Evolutionary conservation across 345 rosid genomes (phyloP).

Genomic region (Microthlaspi erraticum): DNA sequence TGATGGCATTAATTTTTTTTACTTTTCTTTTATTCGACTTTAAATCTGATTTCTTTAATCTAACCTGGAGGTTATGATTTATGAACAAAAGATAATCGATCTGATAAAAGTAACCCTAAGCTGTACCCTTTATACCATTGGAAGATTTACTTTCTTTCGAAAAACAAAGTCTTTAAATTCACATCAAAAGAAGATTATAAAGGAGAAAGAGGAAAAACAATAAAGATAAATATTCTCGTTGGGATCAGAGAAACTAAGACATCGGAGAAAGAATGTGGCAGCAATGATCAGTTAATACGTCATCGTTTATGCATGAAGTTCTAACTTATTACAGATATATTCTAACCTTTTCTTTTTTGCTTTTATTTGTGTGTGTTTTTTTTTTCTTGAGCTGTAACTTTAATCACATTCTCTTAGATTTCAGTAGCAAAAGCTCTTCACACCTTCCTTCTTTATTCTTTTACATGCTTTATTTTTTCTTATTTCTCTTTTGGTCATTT

Average conservation of each 20-base stretch:
- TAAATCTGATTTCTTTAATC: conserved; percentile 39
- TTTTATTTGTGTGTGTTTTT: conserved; percentile 30
- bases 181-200: conserved; percentile 49
- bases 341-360: conserved; percentile 43
- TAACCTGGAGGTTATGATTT: conserved; percentile 48
- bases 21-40: conserved; percentile 37
- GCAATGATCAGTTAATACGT: conserved; percentile 50
- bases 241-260: conserved; percentile 61
- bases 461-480: conserved; percentile 19
- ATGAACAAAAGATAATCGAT: conserved; percentile 44
- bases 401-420: conserved; percentile 55
- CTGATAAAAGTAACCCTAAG: conserved; percentile 48
- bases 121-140: conserved; percentile 46
- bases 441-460: conserved; percentile 31
- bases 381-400: conserved; percentile 45
- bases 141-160: conserved; percentile 48
- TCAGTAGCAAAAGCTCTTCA: conserved; percentile 47
- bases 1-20: conserved; percentile 13
- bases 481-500: conserved; percentile 25
- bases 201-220: conserved; percentile 37
- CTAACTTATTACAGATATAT: too few species aligned
- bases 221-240: conserved; percentile 45
- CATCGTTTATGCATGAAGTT: conserved; percentile 45
- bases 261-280: conserved; percentile 51
- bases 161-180: conserved; percentile 40